Evolutionary conservation across 345 rosid species (phyloP), one percentile per base, ranked within the genome.

Genomic region (Bruguiera parviflora): DNA sequence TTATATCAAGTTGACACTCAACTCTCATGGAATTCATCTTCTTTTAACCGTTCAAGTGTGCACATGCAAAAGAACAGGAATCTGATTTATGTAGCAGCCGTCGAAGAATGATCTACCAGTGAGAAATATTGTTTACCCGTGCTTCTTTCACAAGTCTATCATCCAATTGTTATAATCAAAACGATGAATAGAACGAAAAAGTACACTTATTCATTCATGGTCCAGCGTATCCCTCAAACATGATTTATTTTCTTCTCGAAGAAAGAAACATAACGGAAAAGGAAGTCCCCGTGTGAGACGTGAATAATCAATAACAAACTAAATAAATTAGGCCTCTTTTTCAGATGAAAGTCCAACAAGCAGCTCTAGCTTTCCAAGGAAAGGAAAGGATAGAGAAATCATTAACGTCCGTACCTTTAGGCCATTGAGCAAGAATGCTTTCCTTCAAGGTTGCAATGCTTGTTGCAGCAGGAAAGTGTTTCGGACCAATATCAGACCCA

Each of bases 401-500:
- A 10, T 15, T 21, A 33, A 8, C 9, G 37, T 33, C 8, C 28
- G 3, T 25, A 94, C 99, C 99, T 88, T 84, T 87, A 53, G 99
- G 99, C 99, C 97, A 95, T 55, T 92, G 89, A 81, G 99, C 86
- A 58, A 95, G 87, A 68, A 95, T 67, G 77, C 83, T 88, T 77
- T 95, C 99, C 84, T 95, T 95, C 89, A 95, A 84, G 21, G 89
- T 86, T 10, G 89, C 79, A 64, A 95, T 88, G 71, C 93, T 89
- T 18, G 97, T 85, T 68, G 96, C 96, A 75, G 88, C 84, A 55
- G 97, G 89, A 79, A 88, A 95, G 69, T 83, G 61, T 81, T 80
- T 87, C 43, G 99, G 99, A 64, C 99, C 99, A 8, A 95, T 95
- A 85, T 95, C 99, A 0, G 96, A 85, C 74, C 96, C 97, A 72